Evolutionary conservation across 352 stramenopile species (phyloP), one percentile per base, ranked within the genome.

Genomic region (Aphanomyces stellatus): DNA sequence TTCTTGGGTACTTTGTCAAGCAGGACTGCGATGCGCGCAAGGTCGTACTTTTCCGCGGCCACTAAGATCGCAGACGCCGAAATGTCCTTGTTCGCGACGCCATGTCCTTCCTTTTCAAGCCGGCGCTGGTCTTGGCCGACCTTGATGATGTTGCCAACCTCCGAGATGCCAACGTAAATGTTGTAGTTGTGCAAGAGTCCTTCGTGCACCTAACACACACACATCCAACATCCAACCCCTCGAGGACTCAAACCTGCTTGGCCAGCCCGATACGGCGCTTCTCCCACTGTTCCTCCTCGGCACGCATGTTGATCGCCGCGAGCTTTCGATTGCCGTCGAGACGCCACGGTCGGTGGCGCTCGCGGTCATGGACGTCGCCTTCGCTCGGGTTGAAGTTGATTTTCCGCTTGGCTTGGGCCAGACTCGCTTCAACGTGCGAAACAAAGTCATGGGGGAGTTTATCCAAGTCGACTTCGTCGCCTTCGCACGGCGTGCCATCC

Each of bases 1-100:
- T 71, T 72, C 40, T 89, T 90, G 4, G 83, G 83, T 11, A 90
- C 85, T 67, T 84, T 85, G 46, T 90, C 80, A 11, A 90, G 69
- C 13, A 92, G 68, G 25, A 79, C 28, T 13, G 77, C 74, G 28
- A 90, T 71, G 27, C 87, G 81, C 42, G 88, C 88, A 1, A 91
- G 71, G 30, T 90, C 83, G 46, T 90, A 91, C 51, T 91, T 91
- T 60, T 91, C 83, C 2, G 80, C 74, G 2, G 81, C 81, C 5
- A 74, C 80, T 37, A 90, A 75, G 1, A 91, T 75, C 53, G 89
- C 80, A 19, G 88, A 73, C 17, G 79, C 74, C 4, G 72, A 72
- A 10, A 90, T 79, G 35, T 91, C 80, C 13, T 74, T 79, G 10
- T 67, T 40, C 71, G 51, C 11, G 69, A 75, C 64, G 4, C 35